These are phyloP conservation scores for Cucurbitaria berberidis DNA, from an alignment of 2,329 filamentous ascomycete species.

Conservation along the genomic window DNA sequence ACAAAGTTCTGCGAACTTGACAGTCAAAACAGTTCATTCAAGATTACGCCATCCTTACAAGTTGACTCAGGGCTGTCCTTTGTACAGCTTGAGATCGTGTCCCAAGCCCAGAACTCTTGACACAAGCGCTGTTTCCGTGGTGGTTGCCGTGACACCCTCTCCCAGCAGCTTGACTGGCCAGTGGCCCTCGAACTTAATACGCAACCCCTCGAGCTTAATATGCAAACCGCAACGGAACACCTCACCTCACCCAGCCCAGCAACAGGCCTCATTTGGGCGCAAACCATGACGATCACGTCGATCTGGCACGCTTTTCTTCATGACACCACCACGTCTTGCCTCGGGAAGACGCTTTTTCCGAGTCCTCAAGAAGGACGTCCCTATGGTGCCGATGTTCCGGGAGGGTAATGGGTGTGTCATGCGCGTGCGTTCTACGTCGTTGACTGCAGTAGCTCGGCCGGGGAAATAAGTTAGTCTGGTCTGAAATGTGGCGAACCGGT, in stretches of 20 bases:
- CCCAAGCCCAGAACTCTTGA: neutral
- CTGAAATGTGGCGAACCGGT: neutral
- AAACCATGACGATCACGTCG: slow-evolving; percentile 21
- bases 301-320: slow-evolving; percentile 10
- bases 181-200: no score
- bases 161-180: slow-evolving; percentile 1
- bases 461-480: neutral
- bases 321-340: slow-evolving; percentile 1
- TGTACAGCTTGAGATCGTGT: no score
- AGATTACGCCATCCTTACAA: no score
- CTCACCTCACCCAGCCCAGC: slow-evolving; percentile 1
- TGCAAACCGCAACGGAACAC: slow-evolving; percentile 3
- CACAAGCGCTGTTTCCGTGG: neutral
- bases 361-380: slow-evolving; percentile 3
- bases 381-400: slow-evolving; percentile 3
- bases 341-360: neutral
- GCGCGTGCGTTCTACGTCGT: slow-evolving; percentile 9
- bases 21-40: no score
- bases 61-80: no score
- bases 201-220: slow-evolving; percentile 1
- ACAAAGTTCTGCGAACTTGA: no score
- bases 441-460: slow-evolving; percentile 6
- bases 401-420: slow-evolving; percentile 14
- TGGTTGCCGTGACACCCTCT: neutral
- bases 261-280: slow-evolving; percentile 1